These are phyloP conservation scores for Yarrowia sp. DNA, from an alignment of 805 yeast species.

Conservation along the genomic window DNA sequence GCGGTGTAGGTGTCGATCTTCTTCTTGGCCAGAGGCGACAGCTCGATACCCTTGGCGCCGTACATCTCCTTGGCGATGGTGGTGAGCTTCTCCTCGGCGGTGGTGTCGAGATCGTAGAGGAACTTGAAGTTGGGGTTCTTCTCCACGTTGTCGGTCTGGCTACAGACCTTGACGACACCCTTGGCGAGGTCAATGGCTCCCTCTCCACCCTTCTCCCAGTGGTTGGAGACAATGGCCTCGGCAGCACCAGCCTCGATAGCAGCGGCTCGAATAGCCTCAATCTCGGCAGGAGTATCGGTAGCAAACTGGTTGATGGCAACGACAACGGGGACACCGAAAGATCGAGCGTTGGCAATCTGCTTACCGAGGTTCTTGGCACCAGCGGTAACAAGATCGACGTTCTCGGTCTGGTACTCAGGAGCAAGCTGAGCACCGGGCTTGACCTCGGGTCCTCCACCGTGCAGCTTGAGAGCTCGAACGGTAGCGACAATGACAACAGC, in stretches of 20 bases:
- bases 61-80: constrained; percentile 86
- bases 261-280: constrained; percentile 72
- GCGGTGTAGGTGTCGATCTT: constrained; percentile 77
- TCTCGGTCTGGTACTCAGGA: constrained; percentile 73
- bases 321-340: constrained; percentile 86
- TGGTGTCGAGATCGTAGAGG: constrained; percentile 65
- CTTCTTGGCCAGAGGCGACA: constrained; percentile 73
- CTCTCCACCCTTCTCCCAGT: constrained; percentile 93
- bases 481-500: constrained; percentile 94
- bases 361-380: constrained; percentile 89
- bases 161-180: constrained; percentile 72
- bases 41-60: constrained; percentile 84
- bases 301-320: constrained; percentile 90
- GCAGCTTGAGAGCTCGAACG: constrained; percentile 92
- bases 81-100: constrained; percentile 77
- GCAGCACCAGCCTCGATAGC: constrained; percentile 89
- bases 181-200: constrained; percentile 85
- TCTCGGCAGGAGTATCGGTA: constrained; percentile 78
- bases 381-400: constrained; percentile 67
- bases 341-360: constrained; percentile 81
- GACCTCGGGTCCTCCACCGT: constrained; percentile 97
- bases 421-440: constrained; percentile 91
- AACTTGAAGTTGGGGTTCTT: constrained; percentile 49
- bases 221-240: constrained; percentile 86
- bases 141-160: constrained; percentile 41